Base-by-base conservation (phyloP, 108 stramenopile genomes). In the Licmophora abbreviata region DNA sequence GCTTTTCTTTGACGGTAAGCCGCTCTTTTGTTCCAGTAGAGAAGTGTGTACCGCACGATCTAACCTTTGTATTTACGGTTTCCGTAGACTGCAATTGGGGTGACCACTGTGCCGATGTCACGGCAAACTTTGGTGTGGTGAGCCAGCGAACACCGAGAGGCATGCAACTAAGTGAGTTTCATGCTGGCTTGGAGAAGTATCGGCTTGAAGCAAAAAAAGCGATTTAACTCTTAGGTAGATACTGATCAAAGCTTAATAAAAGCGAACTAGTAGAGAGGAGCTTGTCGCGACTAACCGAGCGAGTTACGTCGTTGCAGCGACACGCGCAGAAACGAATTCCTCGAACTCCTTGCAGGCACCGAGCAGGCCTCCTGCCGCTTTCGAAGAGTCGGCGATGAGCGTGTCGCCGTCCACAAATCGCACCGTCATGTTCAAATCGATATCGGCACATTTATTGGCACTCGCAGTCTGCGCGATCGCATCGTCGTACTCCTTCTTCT, bases 371-470 rank as follows among this genome's bases (percentile, higher is more conserved):
- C 27, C 48, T 11, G 41, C 55, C 23, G 60, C 59, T 34, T 60
- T 57, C 1, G 44, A 50, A 20, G 77, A 75, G 48, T 80, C 83
- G 2, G 83, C 71, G 34, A 85, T 60, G 34, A 85, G 47, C 23
- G 40, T 57, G 41, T 81, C 79, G 12, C 83, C 83, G 64, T 85
- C 77, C 12, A 81, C 79, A 44, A 85, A 77, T 9, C 68, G 56
- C 15, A 85, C 68, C 2, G 61, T 56, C 83, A 85, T 85, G 35
- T 78, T 41, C 40, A 85, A 56, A 54, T 85, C 76, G 25, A 79
- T 56, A 36, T 64, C 62, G 1, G 50, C 45, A 33, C 40, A 32
- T 8, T 1, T 17, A 20, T 5, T 1, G 15, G 15, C 38, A 40
- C 20, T 20, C 23, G 55, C 34, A 22, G 44, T 49, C 25, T 69